phyloP scores from a whole-genome alignment of 2,329 filamentous ascomycete genomes.

The Thelonectria blattea region DNA sequence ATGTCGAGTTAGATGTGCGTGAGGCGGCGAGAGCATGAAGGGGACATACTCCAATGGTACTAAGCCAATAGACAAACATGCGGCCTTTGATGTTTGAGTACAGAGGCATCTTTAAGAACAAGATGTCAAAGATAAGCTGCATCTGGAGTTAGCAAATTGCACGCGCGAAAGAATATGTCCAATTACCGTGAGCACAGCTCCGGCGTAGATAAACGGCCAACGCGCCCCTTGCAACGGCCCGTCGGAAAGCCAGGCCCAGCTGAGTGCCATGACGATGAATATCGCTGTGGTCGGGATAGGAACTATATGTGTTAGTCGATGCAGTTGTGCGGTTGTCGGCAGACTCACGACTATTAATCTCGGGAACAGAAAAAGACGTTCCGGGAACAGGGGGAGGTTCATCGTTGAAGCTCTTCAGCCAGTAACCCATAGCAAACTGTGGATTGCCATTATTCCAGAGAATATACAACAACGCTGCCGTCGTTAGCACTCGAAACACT shows the following conservation, averaged over 20 bases:
- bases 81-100: slow-evolving; percentile 21
- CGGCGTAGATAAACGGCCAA: slow-evolving; percentile 30
- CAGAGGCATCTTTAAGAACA: slow-evolving; percentile 25
- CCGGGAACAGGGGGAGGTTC: slow-evolving; percentile 25
- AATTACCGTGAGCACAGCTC: slow-evolving; percentile 24
- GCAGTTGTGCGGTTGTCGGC: no score
- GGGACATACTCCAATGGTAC: slow-evolving; percentile 28
- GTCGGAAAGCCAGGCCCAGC: slow-evolving; percentile 32
- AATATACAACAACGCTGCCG: slow-evolving; percentile 22
- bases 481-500: not conserved
- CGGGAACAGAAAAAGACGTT: slow-evolving; percentile 15
- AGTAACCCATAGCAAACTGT: slow-evolving; percentile 27
- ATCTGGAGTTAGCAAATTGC: not conserved
- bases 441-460: slow-evolving; percentile 30
- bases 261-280: slow-evolving; percentile 26
- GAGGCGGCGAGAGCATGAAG: rapidly evolving
- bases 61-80: slow-evolving; percentile 32
- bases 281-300: slow-evolving; percentile 27
- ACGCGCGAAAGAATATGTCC: rapidly evolving
- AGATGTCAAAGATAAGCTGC: slow-evolving; percentile 24
- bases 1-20: not conserved
- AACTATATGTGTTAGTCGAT: not conserved
- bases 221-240: slow-evolving; percentile 21
- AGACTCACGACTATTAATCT: slow-evolving; percentile 24
- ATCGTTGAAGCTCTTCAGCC: slow-evolving; percentile 29